Evolutionary conservation across 768 basidiomycete species (phyloP), one percentile per base, ranked within the genome.

Genomic region (Termitomyces sp.): DNA sequence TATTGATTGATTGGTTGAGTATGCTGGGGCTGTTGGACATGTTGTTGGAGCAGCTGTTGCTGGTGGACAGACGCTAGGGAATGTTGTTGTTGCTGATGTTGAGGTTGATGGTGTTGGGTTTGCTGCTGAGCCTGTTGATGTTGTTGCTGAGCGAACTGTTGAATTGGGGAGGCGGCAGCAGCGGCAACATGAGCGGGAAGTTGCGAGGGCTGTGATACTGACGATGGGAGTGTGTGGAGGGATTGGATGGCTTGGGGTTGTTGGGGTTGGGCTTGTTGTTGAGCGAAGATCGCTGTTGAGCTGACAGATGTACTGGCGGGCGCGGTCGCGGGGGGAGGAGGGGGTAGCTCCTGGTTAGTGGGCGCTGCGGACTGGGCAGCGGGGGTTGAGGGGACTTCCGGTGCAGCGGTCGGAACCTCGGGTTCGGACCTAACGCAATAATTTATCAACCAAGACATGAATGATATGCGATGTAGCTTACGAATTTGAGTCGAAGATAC

Each of bases 1-100:
- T 86, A 88, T 59, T 83, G 79, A 61, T 79, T 65, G 51, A 74
- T 74, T 43, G 74, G 73, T 54, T 77, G 76, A 28, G 78, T 53
- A 42, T 52, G 51, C 21, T 52, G 51, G 17, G 51, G 51, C 21
- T 43, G 52, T 44, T 53, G 52, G 5, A 17, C 52, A 34, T 53
- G 52, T 23, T 53, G 52, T 53, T 53, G 52, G 41, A 53, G 52
- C 45, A 55, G 40, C 43, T 42, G 54, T 47, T 55, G 54, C 28
- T 55, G 54, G 10, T 53, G 52, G 3, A 43, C 52, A 17, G 52
- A 43, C 3, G 41, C 21, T 19, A 53, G 41, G 30, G 79, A 43
- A 69, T 63, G 60, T 21, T 54, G 53, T 21, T 32, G 41, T 17
- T 32, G 41, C 21, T 53, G 52, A 3, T 77, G 78, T 56, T 76